These are phyloP conservation scores for Chloranthus sessilifolius DNA, from an alignment of 164 flowering plant genomes.

Conservation along the genomic window DNA sequence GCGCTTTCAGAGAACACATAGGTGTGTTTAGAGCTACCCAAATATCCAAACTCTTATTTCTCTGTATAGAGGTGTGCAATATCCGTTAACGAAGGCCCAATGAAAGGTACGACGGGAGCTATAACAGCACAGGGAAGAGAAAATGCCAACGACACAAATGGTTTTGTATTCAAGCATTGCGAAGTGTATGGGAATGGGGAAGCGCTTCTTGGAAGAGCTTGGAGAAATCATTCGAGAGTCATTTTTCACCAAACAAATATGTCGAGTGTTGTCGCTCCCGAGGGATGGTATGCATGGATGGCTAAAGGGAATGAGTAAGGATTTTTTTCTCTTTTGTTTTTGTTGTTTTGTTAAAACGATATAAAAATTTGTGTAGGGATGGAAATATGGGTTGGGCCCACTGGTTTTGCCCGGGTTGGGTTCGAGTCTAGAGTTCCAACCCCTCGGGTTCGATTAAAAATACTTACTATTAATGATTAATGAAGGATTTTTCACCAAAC, in stretches of 20 bases:
- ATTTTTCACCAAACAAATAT: slow-evolving; percentile 20
- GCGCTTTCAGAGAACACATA: neutral
- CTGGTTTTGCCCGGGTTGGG: no score
- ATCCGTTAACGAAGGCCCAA: slow-evolving; percentile 11
- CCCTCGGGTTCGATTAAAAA: neutral
- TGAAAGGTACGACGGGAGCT: slow-evolving; percentile 2
- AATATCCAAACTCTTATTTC: neutral
- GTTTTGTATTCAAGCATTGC: slow-evolving; percentile 31
- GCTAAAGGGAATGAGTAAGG: neutral
- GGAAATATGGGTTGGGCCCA: neutral
- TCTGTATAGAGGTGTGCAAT: slow-evolving; percentile 23
- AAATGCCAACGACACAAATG: slow-evolving; percentile 11
- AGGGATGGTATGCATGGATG: slow-evolving; percentile 32
- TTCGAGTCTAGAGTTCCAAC: neutral
- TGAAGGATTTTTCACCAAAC: neutral
- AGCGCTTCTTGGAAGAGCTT: slow-evolving; percentile 31
- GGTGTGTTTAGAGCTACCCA: neutral
- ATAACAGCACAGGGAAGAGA: slow-evolving; percentile 34
- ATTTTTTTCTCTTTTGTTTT: neutral
- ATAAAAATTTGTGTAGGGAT: neutral
- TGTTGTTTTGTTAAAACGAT: slow-evolving; percentile 10
- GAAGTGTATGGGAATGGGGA: slow-evolving; percentile 22
- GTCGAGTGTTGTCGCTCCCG: slow-evolving; percentile 18
- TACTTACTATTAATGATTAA: neutral
- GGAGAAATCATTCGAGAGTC: slow-evolving; percentile 24